Base-by-base conservation (phyloP, 176 grass and related monocot species). In the Carex scoparia region DNA sequence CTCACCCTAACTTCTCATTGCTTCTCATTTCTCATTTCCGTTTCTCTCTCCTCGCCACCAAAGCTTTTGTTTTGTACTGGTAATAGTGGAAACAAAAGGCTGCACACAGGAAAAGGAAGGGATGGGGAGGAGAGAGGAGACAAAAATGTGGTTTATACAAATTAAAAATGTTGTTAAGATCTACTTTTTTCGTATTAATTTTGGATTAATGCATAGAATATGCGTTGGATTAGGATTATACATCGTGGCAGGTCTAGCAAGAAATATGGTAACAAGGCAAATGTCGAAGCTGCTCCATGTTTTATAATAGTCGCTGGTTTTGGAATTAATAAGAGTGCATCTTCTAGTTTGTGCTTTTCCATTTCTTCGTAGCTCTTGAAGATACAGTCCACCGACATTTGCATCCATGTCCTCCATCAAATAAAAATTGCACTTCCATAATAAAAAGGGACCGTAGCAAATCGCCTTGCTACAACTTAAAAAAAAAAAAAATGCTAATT, bases 1-100 rank as follows among this genome's bases (percentile, higher is more conserved):
- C 79, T 82, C 59, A 82, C 14, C 37, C 35, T 46, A 74, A 49
- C 49, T 82, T 64, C 60, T 65, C 61, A 83, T 54, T 33, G 53
- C 53, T 79, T 18, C 28, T 54, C 74, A 58, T 78, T 57, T 67
- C 81, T 83, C 57, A 42, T 70, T 74, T 42, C 69, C 1, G 0
- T 51, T 53, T 67, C 81, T 55, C 60, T 49, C 81, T 55, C 60
- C 61, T 49, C 79, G 30, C 38, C 65, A 55, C 46, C 9, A 83
- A 51, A 30, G 37, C 61, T 53, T 83, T 83, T 46, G 81, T 83
- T 54, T 38, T 27, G 27, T 54, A 69, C 28, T 37, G 61, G 59
- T 23, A 69, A 83, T 38, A 83, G 81, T 83, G 63, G 81, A 83
- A 83, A 69, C 63, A 69, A 83, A 79, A 69, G 81, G 81, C 61